Evolutionary conservation across 202 grass and related monocot species (phyloP), one percentile per base, ranked within the genome.

Genomic region (Eragrostis tef): DNA sequence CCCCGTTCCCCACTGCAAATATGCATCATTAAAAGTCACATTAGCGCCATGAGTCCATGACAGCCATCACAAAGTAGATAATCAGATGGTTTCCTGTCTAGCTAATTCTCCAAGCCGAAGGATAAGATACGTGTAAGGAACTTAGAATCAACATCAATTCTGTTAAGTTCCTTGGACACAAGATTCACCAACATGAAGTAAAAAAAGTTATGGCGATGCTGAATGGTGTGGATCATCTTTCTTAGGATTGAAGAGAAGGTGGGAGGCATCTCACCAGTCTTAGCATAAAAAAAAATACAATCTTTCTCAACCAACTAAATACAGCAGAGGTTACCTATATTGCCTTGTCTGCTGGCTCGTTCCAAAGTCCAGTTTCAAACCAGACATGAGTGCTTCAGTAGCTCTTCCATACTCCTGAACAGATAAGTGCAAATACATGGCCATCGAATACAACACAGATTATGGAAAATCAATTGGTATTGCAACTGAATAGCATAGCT

Each of bases 341-440:
- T 20, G 6, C 52, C 52, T 56, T 21, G 50, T 7, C 19, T 56
- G 52, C 21, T 56, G 52, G 52, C 8, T 21, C 52, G 11, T 60
- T 80, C 53, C 78, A 48, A 70, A 81, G 20, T 52, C 78, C 52
- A 70, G 6, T 16, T 12, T 58, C 52, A 81, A 71, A 70, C 78
- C 39, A 45, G 15, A 9, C 39, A 80, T 47, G 15, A 81, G 52
- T 60, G 66, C 39, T 34, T 81, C 54, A 7, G 22, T 26, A 47
- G 22, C 78, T 70, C 54, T 68, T 25, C 11, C 22, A 70, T 60
- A 81, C 15, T 81, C 78, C 78, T 81, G 41, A 46, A 59, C 5
- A 81, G 3, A 44, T 10, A 47, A 70, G 25, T 3, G 6, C 1
- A 19, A 44, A 78, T 29, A 69, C 5, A 59, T 80, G 53, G 57